phyloP scores from a whole-genome alignment of 2,329 filamentous ascomycete genomes.

The Byssoonygena ceratinophila region DNA sequence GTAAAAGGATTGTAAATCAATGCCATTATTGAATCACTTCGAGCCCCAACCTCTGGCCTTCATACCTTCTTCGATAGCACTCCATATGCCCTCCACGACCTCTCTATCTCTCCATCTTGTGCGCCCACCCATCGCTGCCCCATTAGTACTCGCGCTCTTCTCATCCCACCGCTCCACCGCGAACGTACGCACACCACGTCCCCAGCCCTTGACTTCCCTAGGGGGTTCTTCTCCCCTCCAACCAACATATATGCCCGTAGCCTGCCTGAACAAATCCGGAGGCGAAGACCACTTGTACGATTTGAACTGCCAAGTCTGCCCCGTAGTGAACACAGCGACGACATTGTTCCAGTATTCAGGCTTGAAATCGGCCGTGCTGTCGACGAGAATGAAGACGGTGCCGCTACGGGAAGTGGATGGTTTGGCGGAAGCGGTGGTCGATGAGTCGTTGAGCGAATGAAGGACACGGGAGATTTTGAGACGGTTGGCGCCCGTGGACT shows the following conservation, averaged over 20 bases:
- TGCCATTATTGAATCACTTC: too few species aligned
- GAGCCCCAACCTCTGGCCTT: constrained; percentile 55
- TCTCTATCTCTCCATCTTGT: constrained; percentile 75
- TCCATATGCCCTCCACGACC: constrained; percentile 88
- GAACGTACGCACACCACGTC: constrained; percentile 67
- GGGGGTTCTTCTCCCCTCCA: constrained; percentile 79
- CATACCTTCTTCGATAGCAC: constrained; percentile 79
- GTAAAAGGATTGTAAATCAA: too few species aligned
- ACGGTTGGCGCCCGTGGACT: constrained; percentile 61
- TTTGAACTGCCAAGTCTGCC: constrained; percentile 97
- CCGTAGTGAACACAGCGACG: constrained; percentile 93
- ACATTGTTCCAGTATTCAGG: constrained; percentile 95
- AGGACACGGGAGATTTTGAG: constrained; percentile 73
- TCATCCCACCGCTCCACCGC: constrained; percentile 73
- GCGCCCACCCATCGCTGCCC: constrained; percentile 25
- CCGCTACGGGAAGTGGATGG: constrained; percentile 47
- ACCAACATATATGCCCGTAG: constrained; percentile 77
- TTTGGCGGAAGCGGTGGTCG: not conserved
- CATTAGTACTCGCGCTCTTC: constrained; percentile 28
- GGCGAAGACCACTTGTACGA: constrained; percentile 92
- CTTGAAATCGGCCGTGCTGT: constrained; percentile 88
- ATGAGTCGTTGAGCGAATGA: constrained; percentile 40
- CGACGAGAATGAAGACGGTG: constrained; percentile 89
- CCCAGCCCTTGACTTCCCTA: constrained; percentile 69
- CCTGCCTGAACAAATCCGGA: constrained; percentile 78